Conservation (phyloP, 2,329 filamentous ascomycete species). For the Helicocarpus griseus region DNA sequence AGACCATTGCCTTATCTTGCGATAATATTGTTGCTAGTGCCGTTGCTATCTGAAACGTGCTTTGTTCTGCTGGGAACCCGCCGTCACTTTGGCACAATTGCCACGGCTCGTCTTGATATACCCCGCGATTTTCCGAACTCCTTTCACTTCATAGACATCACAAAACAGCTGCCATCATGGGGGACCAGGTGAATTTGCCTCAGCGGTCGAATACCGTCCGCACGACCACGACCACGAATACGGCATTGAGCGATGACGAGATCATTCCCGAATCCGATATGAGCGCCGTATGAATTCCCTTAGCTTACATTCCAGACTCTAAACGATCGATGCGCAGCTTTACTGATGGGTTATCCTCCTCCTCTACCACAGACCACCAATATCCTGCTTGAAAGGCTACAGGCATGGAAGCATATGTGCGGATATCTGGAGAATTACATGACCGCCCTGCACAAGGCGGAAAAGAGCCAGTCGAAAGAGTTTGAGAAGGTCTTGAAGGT, state of each 20-base stretch:
- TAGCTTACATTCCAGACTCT: background rate
- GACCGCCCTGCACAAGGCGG: slow-evolving; percentile 71
- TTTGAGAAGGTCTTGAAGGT: slow-evolving; percentile 92
- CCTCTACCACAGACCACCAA: slow-evolving; percentile 53
- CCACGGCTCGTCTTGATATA: background rate
- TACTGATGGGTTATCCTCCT: background rate
- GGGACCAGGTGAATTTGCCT: slow-evolving; percentile 21
- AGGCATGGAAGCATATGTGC: slow-evolving; percentile 93
- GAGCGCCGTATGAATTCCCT: slow-evolving; percentile 25
- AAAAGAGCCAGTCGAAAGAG: slow-evolving; percentile 79
- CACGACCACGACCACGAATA: slow-evolving; percentile 4
- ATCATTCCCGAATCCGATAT: slow-evolving; percentile 33
- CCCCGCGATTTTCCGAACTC: background rate
- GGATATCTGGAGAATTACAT: slow-evolving; percentile 89
- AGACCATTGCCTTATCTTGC: too few relatives aligned
- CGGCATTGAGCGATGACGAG: slow-evolving; percentile 14
- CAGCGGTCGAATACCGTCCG: slow-evolving; percentile 19
- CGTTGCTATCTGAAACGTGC: background rate
- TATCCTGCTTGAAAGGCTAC: slow-evolving; percentile 75
- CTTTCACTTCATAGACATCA: background rate
- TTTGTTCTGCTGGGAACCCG: background rate
- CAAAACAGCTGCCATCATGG: background rate
- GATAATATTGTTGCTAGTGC: too few relatives aligned
- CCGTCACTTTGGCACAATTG: background rate
- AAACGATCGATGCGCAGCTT: background rate